These are phyloP conservation scores for barley (Hordeum vulgare) DNA, from an alignment of 176 grass and related monocot species.

Conservation along the genomic window MorexV3_pseudomolecules_assembly NC_058522.1:488891185-488891684, in stretches of 20 bases:
- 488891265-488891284: constrained; percentile 55
- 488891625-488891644: constrained; percentile 54
- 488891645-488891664: constrained; percentile 42
- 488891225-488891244: constrained; percentile 10
- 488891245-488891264: constrained; percentile 44
- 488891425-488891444: constrained; percentile 30
- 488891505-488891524: constrained; percentile 28
- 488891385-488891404: constrained; percentile 42
- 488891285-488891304: constrained; percentile 49
- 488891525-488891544: constrained; percentile 21
- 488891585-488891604: constrained; percentile 28
- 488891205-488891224: constrained; percentile 33
- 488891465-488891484: constrained; percentile 69
- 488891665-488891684: neutral
- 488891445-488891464: constrained; percentile 50
- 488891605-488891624: constrained; percentile 43
- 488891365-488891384: constrained; percentile 33
- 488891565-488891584: constrained; percentile 12
- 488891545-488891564: constrained; percentile 21
- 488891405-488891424: constrained; percentile 22
- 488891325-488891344: constrained; percentile 62
- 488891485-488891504: constrained; percentile 66
- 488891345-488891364: constrained; percentile 27
- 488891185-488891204: constrained; percentile 52
- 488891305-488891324: constrained; percentile 52